Evolutionary conservation across 2,329 filamentous ascomycete species (phyloP).

Genomic region (Nemania sp.): DNA sequence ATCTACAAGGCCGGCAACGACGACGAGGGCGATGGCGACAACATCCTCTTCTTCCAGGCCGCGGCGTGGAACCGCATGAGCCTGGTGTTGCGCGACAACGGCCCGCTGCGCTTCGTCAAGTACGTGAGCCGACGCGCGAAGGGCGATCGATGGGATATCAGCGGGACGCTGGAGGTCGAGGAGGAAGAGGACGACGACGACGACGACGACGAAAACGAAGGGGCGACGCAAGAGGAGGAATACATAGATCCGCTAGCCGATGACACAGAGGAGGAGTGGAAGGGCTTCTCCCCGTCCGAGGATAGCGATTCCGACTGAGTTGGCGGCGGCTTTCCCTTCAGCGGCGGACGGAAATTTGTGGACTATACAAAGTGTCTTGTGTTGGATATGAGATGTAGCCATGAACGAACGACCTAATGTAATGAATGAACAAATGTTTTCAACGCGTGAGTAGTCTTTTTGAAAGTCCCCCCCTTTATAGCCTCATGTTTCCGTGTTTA

Average conservation of each 20-base stretch:
- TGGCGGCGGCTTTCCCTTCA: not conserved
- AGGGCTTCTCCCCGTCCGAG: constrained; percentile 55
- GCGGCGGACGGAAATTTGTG: not conserved
- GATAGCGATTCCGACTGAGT: constrained; percentile 38
- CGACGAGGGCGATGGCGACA: constrained; percentile 77
- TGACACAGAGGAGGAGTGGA: constrained; percentile 60
- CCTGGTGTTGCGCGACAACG: constrained; percentile 85
- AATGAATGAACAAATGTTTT: constrained; percentile 3
- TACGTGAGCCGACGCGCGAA: constrained; percentile 83
- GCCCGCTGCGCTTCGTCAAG: constrained; percentile 91
- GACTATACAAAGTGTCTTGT: not conserved
- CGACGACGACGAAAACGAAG: constrained; percentile 45
- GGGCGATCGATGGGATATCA: constrained; percentile 92
- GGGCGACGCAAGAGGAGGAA: constrained; percentile 44
- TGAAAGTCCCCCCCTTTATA: too few relatives aligned
- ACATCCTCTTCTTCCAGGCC: constrained; percentile 66
- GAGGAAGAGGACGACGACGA: constrained; percentile 53
- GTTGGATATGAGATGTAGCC: not conserved
- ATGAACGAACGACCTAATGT: not conserved
- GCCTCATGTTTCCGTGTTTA: too few relatives aligned
- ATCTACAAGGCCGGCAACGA: constrained; percentile 81
- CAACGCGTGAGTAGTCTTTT: too few relatives aligned
- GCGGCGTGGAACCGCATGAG: constrained; percentile 87
- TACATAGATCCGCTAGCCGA: constrained; percentile 44
- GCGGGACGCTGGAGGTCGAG: constrained; percentile 75